phyloP scores from a whole-genome alignment of 305 asterid species.

The Solanum hybrid region DNA sequence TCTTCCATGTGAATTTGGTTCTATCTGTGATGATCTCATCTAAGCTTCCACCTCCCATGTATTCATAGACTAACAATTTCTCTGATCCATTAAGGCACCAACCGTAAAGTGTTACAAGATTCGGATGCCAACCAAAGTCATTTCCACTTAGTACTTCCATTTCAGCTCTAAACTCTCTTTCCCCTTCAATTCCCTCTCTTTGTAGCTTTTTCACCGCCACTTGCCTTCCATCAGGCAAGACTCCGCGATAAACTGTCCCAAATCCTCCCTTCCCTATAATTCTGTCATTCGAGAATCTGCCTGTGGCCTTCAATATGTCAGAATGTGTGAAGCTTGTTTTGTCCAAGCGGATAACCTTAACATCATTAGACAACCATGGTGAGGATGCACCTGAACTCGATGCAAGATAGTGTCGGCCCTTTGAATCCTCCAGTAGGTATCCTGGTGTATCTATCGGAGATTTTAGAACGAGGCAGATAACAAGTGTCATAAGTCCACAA shows the following conservation, averaged over 20 bases:
- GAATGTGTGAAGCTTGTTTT: conserved; percentile 76
- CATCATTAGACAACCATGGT: conserved; percentile 56
- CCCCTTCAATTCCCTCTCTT: conserved; percentile 82
- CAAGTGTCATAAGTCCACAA: conserved; percentile 44
- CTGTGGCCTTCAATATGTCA: conserved; percentile 75
- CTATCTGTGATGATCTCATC: conserved; percentile 61
- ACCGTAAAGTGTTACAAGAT: conserved; percentile 74
- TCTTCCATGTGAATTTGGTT: conserved; percentile 39
- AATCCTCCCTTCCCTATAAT: conserved; percentile 85
- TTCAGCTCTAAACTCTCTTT: conserved; percentile 75
- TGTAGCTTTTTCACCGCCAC: conserved; percentile 81
- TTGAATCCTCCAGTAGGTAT: conserved; percentile 42
- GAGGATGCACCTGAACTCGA: conserved; percentile 62
- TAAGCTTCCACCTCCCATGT: conserved; percentile 87
- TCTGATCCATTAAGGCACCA: conserved; percentile 86
- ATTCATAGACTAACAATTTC: conserved; percentile 76
- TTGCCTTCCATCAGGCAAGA: conserved; percentile 70
- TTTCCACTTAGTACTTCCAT: conserved; percentile 80
- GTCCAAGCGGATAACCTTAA: conserved; percentile 74
- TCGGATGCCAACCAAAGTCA: conserved; percentile 92
- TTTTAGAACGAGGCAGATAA: conserved; percentile 41
- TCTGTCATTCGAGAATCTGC: conserved; percentile 61
- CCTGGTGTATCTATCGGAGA: conserved; percentile 34
- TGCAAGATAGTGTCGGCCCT: conserved; percentile 25
- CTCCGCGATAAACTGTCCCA: conserved; percentile 76